Evolutionary conservation across 148 eudicot species (phyloP).

Genomic region (Arbutus unedo): DNA sequence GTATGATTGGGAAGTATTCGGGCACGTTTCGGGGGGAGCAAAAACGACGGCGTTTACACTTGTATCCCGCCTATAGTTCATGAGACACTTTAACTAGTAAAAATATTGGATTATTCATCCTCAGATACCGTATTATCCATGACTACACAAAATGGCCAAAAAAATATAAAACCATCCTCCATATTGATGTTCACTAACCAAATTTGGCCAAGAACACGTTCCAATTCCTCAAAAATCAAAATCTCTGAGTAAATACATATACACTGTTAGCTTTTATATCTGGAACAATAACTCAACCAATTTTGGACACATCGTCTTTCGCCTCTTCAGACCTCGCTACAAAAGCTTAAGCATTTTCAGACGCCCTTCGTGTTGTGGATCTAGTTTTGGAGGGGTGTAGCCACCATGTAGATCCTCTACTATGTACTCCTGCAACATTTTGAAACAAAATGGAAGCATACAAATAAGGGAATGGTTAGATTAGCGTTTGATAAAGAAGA

Average conservation of each 20-base stretch:
- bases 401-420: constrained; percentile 76
- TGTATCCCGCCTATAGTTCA: too few relatives aligned
- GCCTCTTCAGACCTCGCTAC: constrained; percentile 15
- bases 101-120: too few relatives aligned
- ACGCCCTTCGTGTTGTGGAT: constrained; percentile 60
- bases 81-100: too few relatives aligned
- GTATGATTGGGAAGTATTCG: too few relatives aligned
- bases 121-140: too few relatives aligned
- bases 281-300: not conserved
- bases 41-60: too few relatives aligned
- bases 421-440: constrained; percentile 58
- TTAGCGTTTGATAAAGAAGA: not conserved
- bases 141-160: too few relatives aligned
- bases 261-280: not conserved
- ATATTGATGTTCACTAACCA: too few relatives aligned
- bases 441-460: not conserved
- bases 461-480: not conserved
- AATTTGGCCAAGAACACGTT: too few relatives aligned
- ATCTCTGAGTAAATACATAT: not conserved
- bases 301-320: not conserved
- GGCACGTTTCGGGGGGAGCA: too few relatives aligned
- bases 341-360: constrained; percentile 71
- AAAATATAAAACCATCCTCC: too few relatives aligned
- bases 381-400: constrained; percentile 69
- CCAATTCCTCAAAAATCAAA: too few relatives aligned